phyloP scores from a whole-genome alignment of 139 green algal species.

The Chlorella sp. region DNA sequence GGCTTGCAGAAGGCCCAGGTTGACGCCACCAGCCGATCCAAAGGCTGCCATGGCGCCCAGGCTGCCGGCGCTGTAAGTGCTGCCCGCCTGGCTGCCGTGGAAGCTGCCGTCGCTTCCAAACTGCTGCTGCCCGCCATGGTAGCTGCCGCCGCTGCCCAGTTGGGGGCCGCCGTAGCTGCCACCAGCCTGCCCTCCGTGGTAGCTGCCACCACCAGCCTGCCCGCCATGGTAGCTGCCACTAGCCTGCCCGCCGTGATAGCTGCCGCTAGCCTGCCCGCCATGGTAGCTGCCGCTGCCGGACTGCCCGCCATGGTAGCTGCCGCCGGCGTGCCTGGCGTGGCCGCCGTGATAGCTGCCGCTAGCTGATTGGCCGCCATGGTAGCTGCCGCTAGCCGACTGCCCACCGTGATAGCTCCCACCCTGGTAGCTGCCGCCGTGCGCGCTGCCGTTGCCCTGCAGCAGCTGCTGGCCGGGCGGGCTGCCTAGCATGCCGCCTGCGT shows the following conservation, averaged over 20 bases:
- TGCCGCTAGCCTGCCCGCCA: neutral
- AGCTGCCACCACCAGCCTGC: neutral
- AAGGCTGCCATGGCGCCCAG: neutral
- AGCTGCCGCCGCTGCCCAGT: no score
- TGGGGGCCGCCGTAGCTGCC: neutral
- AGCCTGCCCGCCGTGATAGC: neutral
- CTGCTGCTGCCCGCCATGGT: neutral
- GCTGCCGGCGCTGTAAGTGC: neutral
- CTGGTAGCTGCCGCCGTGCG: conserved; percentile 1
- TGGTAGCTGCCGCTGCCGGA: neutral
- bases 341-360: conserved; percentile 17
- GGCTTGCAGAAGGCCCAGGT: conserved; percentile 24
- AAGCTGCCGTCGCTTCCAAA: neutral
- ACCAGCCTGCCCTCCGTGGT: neutral
- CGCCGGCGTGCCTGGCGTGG: neutral
- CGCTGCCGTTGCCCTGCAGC: conserved; percentile 11
- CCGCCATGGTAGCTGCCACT: conserved; percentile 4
- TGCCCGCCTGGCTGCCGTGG: neutral
- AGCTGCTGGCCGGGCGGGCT: conserved; percentile 22
- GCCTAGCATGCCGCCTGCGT: neutral
- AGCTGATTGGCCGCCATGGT: neutral
- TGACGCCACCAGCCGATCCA: neutral
- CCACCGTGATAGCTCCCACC: neutral
- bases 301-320: conserved; percentile 27
- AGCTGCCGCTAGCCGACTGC: neutral